Evolutionary conservation across 169 alveolate genomes (phyloP), one percentile per base, ranked within the genome.

Genomic region (Plasmodium vivax): DNA sequence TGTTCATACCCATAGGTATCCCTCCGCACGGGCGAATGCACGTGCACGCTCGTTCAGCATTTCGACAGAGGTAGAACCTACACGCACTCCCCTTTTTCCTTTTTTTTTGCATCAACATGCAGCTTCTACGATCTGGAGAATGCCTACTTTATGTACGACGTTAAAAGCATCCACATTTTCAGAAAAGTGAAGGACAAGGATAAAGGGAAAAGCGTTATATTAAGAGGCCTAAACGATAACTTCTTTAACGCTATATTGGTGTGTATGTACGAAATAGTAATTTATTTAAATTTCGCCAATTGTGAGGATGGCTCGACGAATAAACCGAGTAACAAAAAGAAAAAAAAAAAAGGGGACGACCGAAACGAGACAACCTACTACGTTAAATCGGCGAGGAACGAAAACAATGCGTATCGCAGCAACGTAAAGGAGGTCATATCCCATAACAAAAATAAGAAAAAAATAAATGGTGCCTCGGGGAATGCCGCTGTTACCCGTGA

Each of bases 171-270:
- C 32, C 94, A 88, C 32, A 80, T 88, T 58, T 80, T 62, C 58
- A 88, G 41, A 34, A 80, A 58, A 6, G 14, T 43, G 34, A 79
- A 79, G 82, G 54, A 79, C 8, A 88, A 88, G 30, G 32, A 77
- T 41, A 88, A 80, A 68, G 74, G 72, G 23, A 88, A 71, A 77
- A 56, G 47, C 1, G 56, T 80, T 14, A 80, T 88, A 47, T 27
- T 88, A 79, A 88, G 54, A 71, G 94, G 85, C 38, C 72, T 88
- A 27, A 88, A 80, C 36, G 94, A 80, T 62, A 80, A 62, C 72
- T 88, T 88, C 83, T 88, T 58, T 79, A 88, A 88, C 36, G 88
- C 94, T 38, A 88, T 88, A 80, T 71, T 88, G 51, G 73, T 88
- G 12, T 88, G 94, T 88, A 80, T 88, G 94, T 62, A 88, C 51